A percentile compares a stretch with the other conserved stretches of the same genome.
phyloP scores from a whole-genome alignment of 148 eudicot genomes.

The Fagopyrum tataricum region DNA sequence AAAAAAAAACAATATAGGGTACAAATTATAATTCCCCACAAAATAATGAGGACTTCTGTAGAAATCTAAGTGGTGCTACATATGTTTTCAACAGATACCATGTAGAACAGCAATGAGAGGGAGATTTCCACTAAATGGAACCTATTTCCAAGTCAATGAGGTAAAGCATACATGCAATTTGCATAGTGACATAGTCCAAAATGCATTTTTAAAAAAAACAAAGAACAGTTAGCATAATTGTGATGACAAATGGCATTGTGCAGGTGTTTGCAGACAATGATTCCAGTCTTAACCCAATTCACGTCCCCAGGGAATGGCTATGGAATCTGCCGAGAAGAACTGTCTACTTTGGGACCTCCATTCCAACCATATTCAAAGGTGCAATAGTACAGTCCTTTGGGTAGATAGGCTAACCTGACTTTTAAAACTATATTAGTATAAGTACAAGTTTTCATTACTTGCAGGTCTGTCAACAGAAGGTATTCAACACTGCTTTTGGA shows the following conservation, averaged over 20 bases:
- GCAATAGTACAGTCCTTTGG: not conserved
- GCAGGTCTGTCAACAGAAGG: slow-evolving; percentile 63
- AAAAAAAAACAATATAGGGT: not conserved
- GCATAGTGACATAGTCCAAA: not conserved
- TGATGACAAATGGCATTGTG: slow-evolving; percentile 4
- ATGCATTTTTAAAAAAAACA: not conserved
- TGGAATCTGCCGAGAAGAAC: slow-evolving; percentile 87
- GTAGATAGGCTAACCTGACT: not conserved
- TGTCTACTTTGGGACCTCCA: slow-evolving; percentile 82
- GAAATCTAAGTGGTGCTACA: not conserved
- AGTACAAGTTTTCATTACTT: slow-evolving; percentile 8
- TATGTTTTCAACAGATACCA: slow-evolving; percentile 30
- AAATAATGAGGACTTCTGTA: not conserved
- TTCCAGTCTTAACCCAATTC: slow-evolving; percentile 70
- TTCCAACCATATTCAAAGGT: slow-evolving; percentile 91
- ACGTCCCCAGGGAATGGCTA: slow-evolving; percentile 67
- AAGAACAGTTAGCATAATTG: not conserved
- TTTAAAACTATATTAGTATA: not conserved
- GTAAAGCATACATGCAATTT: slow-evolving; percentile 15
- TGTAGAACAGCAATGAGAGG: slow-evolving; percentile 41
- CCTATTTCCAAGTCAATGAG: slow-evolving; percentile 48
- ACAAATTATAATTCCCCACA: not conserved
- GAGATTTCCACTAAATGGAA: slow-evolving; percentile 47
- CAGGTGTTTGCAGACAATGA: slow-evolving; percentile 96
- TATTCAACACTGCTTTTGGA: slow-evolving; percentile 92